Base-by-base conservation (phyloP, 2,329 filamentous ascomycete species). In the Trichophyton schoenleinii region DNA sequence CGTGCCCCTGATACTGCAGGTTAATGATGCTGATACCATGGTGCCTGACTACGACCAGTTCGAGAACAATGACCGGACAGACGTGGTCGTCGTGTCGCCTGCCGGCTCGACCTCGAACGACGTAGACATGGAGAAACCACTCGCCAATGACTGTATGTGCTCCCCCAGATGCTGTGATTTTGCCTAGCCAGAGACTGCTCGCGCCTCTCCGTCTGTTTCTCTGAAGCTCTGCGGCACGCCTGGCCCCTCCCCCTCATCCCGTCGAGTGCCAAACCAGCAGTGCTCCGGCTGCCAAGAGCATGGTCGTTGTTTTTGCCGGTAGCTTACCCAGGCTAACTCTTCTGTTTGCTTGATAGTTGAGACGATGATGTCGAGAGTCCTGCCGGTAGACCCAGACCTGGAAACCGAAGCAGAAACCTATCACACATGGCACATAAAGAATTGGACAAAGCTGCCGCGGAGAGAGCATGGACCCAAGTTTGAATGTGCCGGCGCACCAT, bases 381-480 rank as follows among this genome's bases (percentile, higher is more conserved):
- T 97, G 63, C 84, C 85, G 9, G 84, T 87, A 60, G 78, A 91
- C 57, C 85, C 90, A 66, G 90, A 96, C 67, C 85, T 91, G 65
- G 88, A 90, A 70, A 86, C 87, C 38, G 81, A 92, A 65, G 86
- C 86, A 60, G 89, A 96, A 71, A 81, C 81, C 46, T 77, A 87
- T 67, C 74, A 88, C 74, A 96, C 90, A 69, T 99, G 94, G 94
- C 84, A 88, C 34, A 89, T 99, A 64, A 81, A 88, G 68, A 82
- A 87, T 64, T 99, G 92, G 91, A 82, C 87, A 66, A 81, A 77
- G 42, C 76, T 95, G 67, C 79, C 81, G 15, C 87, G 89, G 75
- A 90, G 88, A 71, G 87, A 94, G 69, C 91, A 95, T 77, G 90
- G 94, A 1, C 94, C 94, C 2, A 73, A 87, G 62, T 99, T 99